Base-by-base conservation (phyloP, 2,329 filamentous ascomycete genomes). In the Stachybotrys elegans region DNA sequence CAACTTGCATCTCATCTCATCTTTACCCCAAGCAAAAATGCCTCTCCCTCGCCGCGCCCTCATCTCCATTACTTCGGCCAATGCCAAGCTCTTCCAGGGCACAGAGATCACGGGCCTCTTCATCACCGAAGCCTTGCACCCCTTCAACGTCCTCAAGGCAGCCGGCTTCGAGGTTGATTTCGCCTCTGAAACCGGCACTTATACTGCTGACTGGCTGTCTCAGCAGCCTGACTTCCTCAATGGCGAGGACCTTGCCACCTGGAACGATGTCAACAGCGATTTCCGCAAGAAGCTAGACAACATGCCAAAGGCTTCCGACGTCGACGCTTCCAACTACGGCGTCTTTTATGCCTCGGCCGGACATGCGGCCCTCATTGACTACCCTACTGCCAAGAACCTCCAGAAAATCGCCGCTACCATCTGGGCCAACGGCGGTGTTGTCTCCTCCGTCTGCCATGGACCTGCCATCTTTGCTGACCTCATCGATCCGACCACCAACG, bases 121-220 rank as follows among this genome's bases (percentile, higher is more conserved):
- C 57, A 67, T 75, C 47, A 64, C 55, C 42, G 71, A 75, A 51
- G 71, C 71, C 14, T 60, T 73, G 7, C 70, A 75, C 48, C 71
- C 71, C 1, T 75, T 60, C 61, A 67, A 71, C 16, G 69, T 72
- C 19, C 61, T 75, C 45, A 57, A 47, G 6, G 59, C 56, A 3
- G 68, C 69, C 5, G 71, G 69, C 13, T 72, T 75, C 51, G 66
- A 70, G 43, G 70, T 73, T 40, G 70, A 73, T 47, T 59, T 74
- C 22, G 62, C 63, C 17, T 72, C 69, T 5, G 70, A 73, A 49
- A 71, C 63, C 4, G 69, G 71, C 29, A 60, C 46, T 3, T 74
- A 68, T 53, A 62, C 55, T 0, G 57, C 66, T 1, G 71, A 73
- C 54, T 70, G 67, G 68, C 61, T 73, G 17, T 69, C 63, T 11